Evolutionary conservation across 192 early-diverging fungal genomes (phyloP), one percentile per base, ranked within the genome.

Genomic region (Glomus cerebriforme): DNA sequence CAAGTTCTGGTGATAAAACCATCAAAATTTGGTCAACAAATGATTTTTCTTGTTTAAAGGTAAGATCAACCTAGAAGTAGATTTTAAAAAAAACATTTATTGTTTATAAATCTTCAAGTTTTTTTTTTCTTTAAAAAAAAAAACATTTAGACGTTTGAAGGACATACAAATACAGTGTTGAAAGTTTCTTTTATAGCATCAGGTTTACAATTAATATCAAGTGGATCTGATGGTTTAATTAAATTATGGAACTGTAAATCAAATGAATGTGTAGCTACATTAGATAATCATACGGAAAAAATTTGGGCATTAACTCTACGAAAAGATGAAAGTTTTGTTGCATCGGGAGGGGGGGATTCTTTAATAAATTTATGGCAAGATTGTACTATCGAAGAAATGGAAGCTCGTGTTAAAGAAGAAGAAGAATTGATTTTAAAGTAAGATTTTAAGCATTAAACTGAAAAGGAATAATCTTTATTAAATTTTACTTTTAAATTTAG

Each of bases 181-280:
- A 90, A 92, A 79, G 87, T 94, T 7, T 87, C 88, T 34, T 99
- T 98, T 81, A 68, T 98, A 67, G 92, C 95, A 7, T 86, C 88
- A 9, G 98, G 98, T 22, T 88, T 92, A 63, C 98, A 99, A 82
- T 81, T 99, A 39, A 82, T 96, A 24, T 96, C 93, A 22, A 88
- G 87, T 32, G 96, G 95, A 10, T 94, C 95, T 0, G 98, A 99
- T 79, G 97, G 96, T 22, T 88, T 99, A 59, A 85, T 98, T 66
- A 99, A 99, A 85, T 82, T 99, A 34, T 99, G 98, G 98, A 97
- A 92, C 29, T 95, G 97, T 80, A 94, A 95, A 66, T 92, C 88
- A 24, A 92, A 92, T 59, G 94, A 96, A 79, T 99, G 98, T 83
- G 93, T 94, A 13, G 81, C 85, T 3, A 99, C 97, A 7, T 84